phyloP scores from a whole-genome alignment of 257 asterid genomes.

The Cynanchum wilfordii region DNA sequence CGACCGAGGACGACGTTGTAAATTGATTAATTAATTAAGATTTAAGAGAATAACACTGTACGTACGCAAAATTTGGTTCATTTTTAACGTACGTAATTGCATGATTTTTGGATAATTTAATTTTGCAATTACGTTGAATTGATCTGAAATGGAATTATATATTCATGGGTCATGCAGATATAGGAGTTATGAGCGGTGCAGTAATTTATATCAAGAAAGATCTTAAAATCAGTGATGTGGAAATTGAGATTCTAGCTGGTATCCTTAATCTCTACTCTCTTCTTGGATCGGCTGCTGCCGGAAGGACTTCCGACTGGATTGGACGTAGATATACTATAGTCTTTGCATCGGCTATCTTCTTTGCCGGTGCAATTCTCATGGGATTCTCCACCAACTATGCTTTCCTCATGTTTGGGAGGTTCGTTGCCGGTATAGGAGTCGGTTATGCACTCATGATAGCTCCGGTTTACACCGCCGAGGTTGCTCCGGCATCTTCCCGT shows the following conservation, averaged over 20 bases:
- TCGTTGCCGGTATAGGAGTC: conserved; percentile 82
- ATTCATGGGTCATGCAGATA: conserved; percentile 54
- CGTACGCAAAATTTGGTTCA: no score
- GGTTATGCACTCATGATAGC: conserved; percentile 95
- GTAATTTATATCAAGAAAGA: conserved; percentile 48
- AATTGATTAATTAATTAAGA: no score
- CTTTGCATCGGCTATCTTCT: conserved; percentile 71
- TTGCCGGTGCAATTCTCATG: conserved; percentile 78
- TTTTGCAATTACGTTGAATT: no score
- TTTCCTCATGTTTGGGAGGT: conserved; percentile 82
- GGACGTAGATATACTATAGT: conserved; percentile 86
- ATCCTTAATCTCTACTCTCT: conserved; percentile 61
- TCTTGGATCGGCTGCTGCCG: conserved; percentile 81
- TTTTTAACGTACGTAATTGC: no score
- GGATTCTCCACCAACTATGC: conserved; percentile 74
- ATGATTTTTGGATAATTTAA: no score
- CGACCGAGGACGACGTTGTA: no score
- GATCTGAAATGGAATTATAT: no score
- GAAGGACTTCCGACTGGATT: conserved; percentile 81
- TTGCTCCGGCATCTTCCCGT: conserved; percentile 81
- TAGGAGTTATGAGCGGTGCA: conserved; percentile 98
- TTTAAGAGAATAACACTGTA: no score
- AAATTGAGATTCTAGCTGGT: conserved; percentile 67
- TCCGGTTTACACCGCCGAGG: conserved; percentile 93
- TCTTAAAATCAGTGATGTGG: conserved; percentile 24